Conservation (phyloP, 2,329 filamentous ascomycete genomes). For the Waltergamsia citrina region DNA sequence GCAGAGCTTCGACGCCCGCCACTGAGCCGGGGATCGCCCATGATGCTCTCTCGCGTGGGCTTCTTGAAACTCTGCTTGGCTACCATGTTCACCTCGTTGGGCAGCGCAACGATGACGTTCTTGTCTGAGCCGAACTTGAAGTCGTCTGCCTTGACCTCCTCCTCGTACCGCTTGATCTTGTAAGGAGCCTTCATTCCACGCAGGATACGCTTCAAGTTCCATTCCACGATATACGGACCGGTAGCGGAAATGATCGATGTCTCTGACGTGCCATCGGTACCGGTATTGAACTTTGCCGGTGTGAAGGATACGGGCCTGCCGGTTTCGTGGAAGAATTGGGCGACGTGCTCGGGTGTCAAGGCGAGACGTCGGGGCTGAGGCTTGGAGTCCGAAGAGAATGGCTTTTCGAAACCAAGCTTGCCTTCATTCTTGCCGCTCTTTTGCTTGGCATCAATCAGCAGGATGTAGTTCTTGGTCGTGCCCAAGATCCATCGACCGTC, state of each 20-base stretch:
- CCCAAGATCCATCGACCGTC: constrained; percentile 94
- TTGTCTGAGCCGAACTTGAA: constrained; percentile 97
- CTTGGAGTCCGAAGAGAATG: constrained; percentile 87
- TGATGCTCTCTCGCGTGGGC: constrained; percentile 90
- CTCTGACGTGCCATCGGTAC: constrained; percentile 61
- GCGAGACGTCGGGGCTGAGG: constrained; percentile 86
- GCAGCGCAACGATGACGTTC: constrained; percentile 93
- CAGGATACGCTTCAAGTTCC: constrained; percentile 87
- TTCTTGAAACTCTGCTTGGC: constrained; percentile 75
- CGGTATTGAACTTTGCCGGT: constrained; percentile 87
- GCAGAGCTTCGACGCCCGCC: constrained; percentile 40
- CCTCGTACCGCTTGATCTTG: constrained; percentile 90
- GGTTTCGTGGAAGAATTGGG: constrained; percentile 96
- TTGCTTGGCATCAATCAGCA: constrained; percentile 86
- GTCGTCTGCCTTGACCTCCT: constrained; percentile 95
- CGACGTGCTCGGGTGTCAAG: constrained; percentile 83
- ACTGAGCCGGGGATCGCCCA: constrained; percentile 42
- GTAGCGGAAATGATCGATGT: constrained; percentile 96
- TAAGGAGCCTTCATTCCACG: constrained; percentile 78
- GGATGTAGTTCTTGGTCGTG: constrained; percentile 87
- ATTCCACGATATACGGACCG: constrained; percentile 92
- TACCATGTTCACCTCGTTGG: constrained; percentile 98
- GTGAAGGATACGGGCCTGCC: constrained; percentile 81
- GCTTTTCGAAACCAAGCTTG: constrained; percentile 93
- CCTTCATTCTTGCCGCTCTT: constrained; percentile 93